These are phyloP conservation scores for Hyphopichia burtonii DNA, from an alignment of 1,139 yeast species.

Conservation along the genomic window DNA sequence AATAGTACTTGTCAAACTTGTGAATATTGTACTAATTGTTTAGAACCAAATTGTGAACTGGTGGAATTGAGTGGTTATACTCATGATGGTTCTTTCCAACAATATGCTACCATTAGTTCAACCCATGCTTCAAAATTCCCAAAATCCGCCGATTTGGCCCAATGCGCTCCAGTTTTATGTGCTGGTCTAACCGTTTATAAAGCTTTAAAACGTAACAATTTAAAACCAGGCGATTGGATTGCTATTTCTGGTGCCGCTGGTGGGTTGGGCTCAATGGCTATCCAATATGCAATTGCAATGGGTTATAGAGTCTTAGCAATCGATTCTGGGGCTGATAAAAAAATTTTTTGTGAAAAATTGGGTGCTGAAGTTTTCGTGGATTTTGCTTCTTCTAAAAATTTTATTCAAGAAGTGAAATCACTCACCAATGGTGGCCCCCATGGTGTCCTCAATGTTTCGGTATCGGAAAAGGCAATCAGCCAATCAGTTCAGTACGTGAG, in stretches of 20 bases:
- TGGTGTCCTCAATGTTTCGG: slow-evolving; percentile 73
- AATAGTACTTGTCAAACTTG: neutral
- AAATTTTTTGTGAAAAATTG: neutral
- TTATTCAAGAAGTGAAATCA: slow-evolving; percentile 52
- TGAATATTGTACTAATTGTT: neutral
- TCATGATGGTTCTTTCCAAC: neutral
- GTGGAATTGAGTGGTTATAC: neutral
- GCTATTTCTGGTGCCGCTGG: neutral
- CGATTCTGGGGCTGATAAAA: neutral
- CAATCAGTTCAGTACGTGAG: slow-evolving; percentile 66
- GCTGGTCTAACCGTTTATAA: neutral
- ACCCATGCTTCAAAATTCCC: neutral
- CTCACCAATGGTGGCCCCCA: slow-evolving; percentile 79
- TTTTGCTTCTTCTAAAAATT: slow-evolving; percentile 56
- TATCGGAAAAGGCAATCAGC: slow-evolving; percentile 62
- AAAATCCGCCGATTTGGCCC: neutral
- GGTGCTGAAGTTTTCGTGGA: slow-evolving; percentile 45
- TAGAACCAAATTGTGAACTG: neutral
- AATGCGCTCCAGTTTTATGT: neutral
- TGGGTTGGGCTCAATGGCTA: neutral
- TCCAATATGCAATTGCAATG: neutral
- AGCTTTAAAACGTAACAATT: neutral
- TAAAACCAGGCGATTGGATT: neutral
- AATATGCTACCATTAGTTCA: neutral
- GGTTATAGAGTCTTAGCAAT: neutral